Evolutionary conservation across 176 grass and related monocot species (phyloP).

Genomic region (Pontederia paniculata): DNA sequence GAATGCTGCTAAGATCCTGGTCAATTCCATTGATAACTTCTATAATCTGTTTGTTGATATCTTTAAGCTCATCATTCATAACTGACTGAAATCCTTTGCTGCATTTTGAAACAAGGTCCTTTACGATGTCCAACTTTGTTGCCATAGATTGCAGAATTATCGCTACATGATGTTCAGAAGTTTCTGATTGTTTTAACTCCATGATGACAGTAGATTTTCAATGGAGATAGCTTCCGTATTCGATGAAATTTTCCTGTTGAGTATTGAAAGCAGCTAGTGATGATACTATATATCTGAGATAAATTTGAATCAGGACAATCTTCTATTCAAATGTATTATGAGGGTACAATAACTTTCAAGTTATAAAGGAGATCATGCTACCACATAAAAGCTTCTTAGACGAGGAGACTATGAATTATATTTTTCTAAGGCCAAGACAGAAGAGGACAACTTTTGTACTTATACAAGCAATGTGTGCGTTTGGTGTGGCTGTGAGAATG

Average conservation of each 20-base stretch:
- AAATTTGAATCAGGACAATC: slow-evolving; percentile 26
- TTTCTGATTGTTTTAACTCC: slow-evolving; percentile 30
- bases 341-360: too few relatives aligned
- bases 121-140: slow-evolving; percentile 59
- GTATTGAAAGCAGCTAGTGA: slow-evolving; percentile 12
- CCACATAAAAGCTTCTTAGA: too few relatives aligned
- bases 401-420: too few relatives aligned
- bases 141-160: slow-evolving; percentile 41
- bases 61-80: slow-evolving; percentile 41
- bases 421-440: too few relatives aligned
- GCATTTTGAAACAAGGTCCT: slow-evolving; percentile 49
- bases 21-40: slow-evolving; percentile 54
- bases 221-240: slow-evolving; percentile 38
- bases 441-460: too few relatives aligned
- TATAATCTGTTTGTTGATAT: slow-evolving; percentile 43
- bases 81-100: slow-evolving; percentile 20
- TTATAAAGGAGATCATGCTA: too few relatives aligned
- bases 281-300: slow-evolving; percentile 51
- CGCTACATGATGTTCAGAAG: slow-evolving; percentile 10
- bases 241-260: slow-evolving; percentile 49
- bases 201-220: slow-evolving; percentile 7
- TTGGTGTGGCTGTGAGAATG: too few relatives aligned
- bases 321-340: too few relatives aligned
- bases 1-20: slow-evolving; percentile 50
- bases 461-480: too few relatives aligned